A percentile compares a stretch with the other conserved stretches of the same genome.
Conservation (phyloP, 192 early-diverging fungal species). For the Coemansia sp. region DNA sequence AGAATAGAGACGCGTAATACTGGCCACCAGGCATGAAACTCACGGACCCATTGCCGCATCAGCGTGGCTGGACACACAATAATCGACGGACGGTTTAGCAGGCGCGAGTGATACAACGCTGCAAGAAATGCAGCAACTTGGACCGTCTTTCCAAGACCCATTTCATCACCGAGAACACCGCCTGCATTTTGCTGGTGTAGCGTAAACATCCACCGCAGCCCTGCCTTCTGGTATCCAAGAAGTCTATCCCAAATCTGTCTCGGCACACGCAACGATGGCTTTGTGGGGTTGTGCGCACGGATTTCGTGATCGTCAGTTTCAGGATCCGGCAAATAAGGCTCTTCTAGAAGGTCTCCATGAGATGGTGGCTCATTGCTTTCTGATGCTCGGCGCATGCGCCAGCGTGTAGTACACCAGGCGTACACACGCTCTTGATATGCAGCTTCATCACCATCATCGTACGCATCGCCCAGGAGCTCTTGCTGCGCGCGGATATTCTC, state of each 20-base stretch:
- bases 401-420: conserved; percentile 50
- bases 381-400: conserved; percentile 17
- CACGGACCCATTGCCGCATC: conserved; percentile 79
- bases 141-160: conserved; percentile 95
- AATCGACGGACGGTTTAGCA: conserved; percentile 58
- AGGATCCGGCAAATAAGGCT: conserved; percentile 49
- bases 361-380: conserved; percentile 2
- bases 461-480: background rate
- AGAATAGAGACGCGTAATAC: conserved; percentile 84
- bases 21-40: conserved; percentile 82
- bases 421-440: conserved; percentile 54
- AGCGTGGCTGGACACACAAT: conserved; percentile 80
- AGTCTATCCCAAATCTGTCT: conserved; percentile 76
- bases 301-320: conserved; percentile 24
- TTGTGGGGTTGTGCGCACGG: conserved; percentile 19
- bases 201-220: conserved; percentile 85
- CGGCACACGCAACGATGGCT: conserved; percentile 61
- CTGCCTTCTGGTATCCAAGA: conserved; percentile 89
- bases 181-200: conserved; percentile 83
- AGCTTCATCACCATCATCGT: conserved; percentile 61
- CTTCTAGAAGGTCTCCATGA: conserved; percentile 19
- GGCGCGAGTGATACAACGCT: conserved; percentile 68
- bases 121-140: conserved; percentile 85
- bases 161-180: conserved; percentile 92
- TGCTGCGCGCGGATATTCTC: conserved; percentile 7